Conservation (phyloP, 2,329 filamentous ascomycete genomes). For the Aspergillus thermomutatus region DNA sequence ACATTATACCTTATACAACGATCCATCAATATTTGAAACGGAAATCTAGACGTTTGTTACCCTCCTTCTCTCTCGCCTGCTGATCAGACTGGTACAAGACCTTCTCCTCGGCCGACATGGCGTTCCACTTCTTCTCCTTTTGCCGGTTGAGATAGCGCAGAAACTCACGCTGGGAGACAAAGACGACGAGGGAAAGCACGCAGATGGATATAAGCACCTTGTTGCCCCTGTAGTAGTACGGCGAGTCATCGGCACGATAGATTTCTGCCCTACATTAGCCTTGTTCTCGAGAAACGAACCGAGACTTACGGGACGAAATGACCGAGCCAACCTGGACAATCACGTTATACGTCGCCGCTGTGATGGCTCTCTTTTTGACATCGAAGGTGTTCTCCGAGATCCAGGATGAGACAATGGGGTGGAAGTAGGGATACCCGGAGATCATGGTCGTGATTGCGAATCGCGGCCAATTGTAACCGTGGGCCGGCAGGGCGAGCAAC, state of each 20-base stretch:
- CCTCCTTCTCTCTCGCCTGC: slow-evolving; percentile 44
- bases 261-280: slow-evolving; percentile 35
- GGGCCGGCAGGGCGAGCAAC: slow-evolving; percentile 44
- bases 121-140: slow-evolving; percentile 47
- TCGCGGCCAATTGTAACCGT: slow-evolving; percentile 47
- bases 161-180: slow-evolving; percentile 47
- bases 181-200: slow-evolving; percentile 45
- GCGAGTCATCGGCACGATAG: slow-evolving; percentile 49
- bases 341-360: slow-evolving; percentile 33
- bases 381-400: slow-evolving; percentile 29
- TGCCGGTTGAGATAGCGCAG: slow-evolving; percentile 48
- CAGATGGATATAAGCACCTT: slow-evolving; percentile 52
- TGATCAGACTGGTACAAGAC: slow-evolving; percentile 46
- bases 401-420: slow-evolving; percentile 43
- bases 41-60: slow-evolving; percentile 52
- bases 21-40: slow-evolving; percentile 47
- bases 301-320: slow-evolving; percentile 25
- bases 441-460: slow-evolving; percentile 51
- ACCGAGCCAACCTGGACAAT: slow-evolving; percentile 30
- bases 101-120: slow-evolving; percentile 46
- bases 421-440: slow-evolving; percentile 54
- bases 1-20: not conserved
- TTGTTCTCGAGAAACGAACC: not conserved
- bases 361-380: slow-evolving; percentile 28
- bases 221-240: slow-evolving; percentile 56